phyloP scores from a whole-genome alignment of 78 protist species.

The Capsaspora owczarzaki region DNA sequence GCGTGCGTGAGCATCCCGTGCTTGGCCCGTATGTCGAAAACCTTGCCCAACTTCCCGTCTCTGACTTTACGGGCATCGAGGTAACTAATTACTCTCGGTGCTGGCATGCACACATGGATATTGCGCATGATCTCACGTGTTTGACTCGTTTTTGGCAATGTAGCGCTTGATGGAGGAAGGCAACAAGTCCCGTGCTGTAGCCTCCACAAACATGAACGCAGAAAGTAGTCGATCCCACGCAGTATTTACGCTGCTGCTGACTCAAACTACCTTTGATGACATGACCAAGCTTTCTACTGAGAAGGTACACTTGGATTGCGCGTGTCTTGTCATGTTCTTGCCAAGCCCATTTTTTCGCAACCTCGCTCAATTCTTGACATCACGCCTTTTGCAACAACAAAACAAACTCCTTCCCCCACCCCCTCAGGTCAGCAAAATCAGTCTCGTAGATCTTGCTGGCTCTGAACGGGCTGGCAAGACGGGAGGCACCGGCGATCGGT shows the following conservation, averaged over 20 bases:
- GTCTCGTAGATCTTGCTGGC: conserved; percentile 52
- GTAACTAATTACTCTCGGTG: too few species aligned
- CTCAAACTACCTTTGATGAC: neutral
- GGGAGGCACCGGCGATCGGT: conserved; percentile 36
- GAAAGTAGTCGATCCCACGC: conserved; percentile 56
- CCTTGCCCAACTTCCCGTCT: neutral
- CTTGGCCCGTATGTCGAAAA: conserved; percentile 8
- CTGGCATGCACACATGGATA: too few species aligned
- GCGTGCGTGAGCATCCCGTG: neutral
- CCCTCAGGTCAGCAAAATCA: neutral
- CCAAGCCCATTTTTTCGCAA: neutral
- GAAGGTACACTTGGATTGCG: neutral
- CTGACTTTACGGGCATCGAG: conserved; percentile 3
- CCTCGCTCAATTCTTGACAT: neutral
- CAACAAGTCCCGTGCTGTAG: conserved; percentile 42
- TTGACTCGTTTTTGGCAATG: too few species aligned
- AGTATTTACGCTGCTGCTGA: conserved; percentile 33
- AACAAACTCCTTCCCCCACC: neutral
- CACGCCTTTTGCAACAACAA: neutral
- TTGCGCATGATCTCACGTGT: too few species aligned
- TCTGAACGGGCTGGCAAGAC: conserved; percentile 43
- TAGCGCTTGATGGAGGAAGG: conserved; percentile 18
- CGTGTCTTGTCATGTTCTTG: neutral
- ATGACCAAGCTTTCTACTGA: conserved; percentile 25
- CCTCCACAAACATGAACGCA: conserved; percentile 68